Conservation (phyloP, 73 alveolate genomes). For the Tetrahymena thermophila region DNA sequence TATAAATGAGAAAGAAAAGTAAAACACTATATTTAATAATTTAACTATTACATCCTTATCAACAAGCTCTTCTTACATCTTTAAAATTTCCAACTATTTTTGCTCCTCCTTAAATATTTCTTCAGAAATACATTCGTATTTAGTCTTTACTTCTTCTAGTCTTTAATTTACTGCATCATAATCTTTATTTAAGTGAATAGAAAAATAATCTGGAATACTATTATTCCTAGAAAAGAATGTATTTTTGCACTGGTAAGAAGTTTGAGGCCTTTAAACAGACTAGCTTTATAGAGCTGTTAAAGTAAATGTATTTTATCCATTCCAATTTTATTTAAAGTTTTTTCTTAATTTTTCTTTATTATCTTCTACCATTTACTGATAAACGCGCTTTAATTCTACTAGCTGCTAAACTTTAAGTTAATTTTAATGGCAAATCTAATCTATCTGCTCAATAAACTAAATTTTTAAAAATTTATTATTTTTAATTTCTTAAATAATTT, state of each 20-base stretch:
- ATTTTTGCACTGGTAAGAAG: neutral
- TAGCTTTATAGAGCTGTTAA: neutral
- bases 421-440: neutral
- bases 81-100: neutral
- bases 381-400: neutral
- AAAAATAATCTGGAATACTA: neutral
- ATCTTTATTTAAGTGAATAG: neutral
- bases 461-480: neutral
- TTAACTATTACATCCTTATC: neutral
- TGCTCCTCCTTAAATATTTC: neutral
- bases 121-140: neutral
- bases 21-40: neutral
- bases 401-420: neutral
- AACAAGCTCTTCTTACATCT: neutral
- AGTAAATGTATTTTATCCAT: neutral
- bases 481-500: neutral
- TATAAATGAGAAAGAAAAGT: neutral
- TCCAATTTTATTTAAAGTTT: neutral
- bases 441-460: neutral
- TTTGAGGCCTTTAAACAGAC: neutral
- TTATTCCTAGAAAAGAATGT: neutral
- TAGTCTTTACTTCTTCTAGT: neutral
- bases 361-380: neutral
- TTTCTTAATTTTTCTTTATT: neutral
- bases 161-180: neutral